phyloP scores from a whole-genome alignment of 176 grass and related monocot species.

The Saccharum spontaneum region DNA sequence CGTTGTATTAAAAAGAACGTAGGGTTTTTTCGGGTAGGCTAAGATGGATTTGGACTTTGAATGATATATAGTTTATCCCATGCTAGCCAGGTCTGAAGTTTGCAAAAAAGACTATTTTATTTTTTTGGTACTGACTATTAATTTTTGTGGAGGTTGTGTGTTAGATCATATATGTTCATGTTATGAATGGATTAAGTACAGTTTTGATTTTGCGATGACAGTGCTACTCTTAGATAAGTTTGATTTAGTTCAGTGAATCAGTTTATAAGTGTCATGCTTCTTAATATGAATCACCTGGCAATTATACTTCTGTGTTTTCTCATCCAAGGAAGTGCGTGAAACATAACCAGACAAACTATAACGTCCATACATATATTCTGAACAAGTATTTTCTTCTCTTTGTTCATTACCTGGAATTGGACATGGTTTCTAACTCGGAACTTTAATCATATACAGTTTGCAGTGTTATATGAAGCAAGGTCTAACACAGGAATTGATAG shows the following conservation, averaged over 20 bases:
- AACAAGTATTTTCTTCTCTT: not conserved
- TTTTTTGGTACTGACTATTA: not conserved
- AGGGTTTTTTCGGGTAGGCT: not conserved
- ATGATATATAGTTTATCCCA: not conserved
- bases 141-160: not conserved
- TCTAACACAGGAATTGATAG: conserved; percentile 94
- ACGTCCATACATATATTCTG: not conserved
- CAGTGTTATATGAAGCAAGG: conserved; percentile 89
- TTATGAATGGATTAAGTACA: not conserved
- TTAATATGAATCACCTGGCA: not conserved
- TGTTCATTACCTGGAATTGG: conserved; percentile 19
- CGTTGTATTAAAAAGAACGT: not conserved
- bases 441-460: conserved; percentile 65
- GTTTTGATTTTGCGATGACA: conserved; percentile 12
- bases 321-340: conserved; percentile 9
- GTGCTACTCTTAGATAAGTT: not conserved
- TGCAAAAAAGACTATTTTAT: not conserved
- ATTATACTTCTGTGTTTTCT: conserved; percentile 11
- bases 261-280: not conserved
- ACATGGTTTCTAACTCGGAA: conserved; percentile 7
- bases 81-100: not conserved
- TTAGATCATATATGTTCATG: not conserved
- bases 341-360: not conserved
- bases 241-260: not conserved
- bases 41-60: not conserved